Base-by-base conservation (phyloP, 371 early-diverging fungal genomes). In the Catenaria anguillulae region DNA sequence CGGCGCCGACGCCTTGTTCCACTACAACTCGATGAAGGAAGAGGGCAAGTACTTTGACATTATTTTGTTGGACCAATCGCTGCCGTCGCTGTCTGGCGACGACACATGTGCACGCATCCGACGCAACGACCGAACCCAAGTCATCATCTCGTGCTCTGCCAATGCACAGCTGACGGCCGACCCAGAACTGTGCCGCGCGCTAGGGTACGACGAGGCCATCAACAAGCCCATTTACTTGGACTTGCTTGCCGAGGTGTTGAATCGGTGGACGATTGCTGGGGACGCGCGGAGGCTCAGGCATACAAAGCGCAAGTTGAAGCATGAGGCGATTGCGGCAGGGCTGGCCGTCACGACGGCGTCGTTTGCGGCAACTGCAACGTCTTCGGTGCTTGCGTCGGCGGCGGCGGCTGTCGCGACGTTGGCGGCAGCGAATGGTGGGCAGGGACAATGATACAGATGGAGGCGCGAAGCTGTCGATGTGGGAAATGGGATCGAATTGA, bases 181-280 rank as follows among this genome's bases (percentile, higher is more conserved):
- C 40, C 48, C 48, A 24, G 34, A n/a, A 4, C 19, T 21, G 40
- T 56, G 40, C 56, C 35, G 34, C 6, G 56, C 40, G n/a, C 36
- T 40, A 2, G 56, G 56, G 36, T 56, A 56, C 34, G 56, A 56
- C 56, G 56, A 56, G n/a, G 56, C 56, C 36, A 24, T 56, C 23
- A 2, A 21, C 26, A 56, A 56, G 12, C 56, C 56, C 24, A 21
- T 56, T 1, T 56, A 36, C 56, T 17, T 56, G 56, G 40, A 56
- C 24, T 21, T n/a, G n/a, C 2, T 56, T 24, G 23, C 24, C 36
- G 56, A 31, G 23, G n/a, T 56, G 23, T 33, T 56, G 26, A 33
- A 56, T 12, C 35, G 40, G 56, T 56, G 56, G 56, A 24, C 10
- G 0, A 24, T 24, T 2, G 48, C n/a, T 19, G 48, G 48, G n/a